Evolutionary conservation across 106 monocot genomes (phyloP), one percentile per base, ranked within the genome.

Genomic region (Gastrodia elata): DNA sequence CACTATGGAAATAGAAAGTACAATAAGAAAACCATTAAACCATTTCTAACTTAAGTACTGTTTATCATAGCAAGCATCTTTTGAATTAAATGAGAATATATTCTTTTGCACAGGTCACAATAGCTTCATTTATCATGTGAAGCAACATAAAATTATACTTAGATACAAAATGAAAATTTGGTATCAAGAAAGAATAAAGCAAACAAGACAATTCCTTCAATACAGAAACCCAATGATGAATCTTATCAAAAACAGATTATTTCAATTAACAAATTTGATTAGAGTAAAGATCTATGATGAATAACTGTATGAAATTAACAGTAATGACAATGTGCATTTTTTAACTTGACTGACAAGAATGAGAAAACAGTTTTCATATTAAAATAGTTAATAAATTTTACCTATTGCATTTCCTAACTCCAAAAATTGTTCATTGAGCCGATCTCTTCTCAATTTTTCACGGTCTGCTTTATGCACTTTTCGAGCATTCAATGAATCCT

Each of bases 401-500:
- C 96, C 96, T 71, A 97, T 67, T 68, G 84, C 82, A 33, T 77
- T 86, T 83, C 92, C 92, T 65, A 97, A 70, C 73, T 97, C 92
- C 59, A 77, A 8, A 74, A 92, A 97, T 74, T 97, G 92, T 58
- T 92, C 90, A 68, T 97, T 97, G 38, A 97, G 81, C 49, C 88
- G 84, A 83, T 90, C 88, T 46, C 96, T 86, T 79, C 96, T 92
- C 81, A 92, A 59, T 77, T 97, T 97, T 78, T 97, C 96, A 24
- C 96, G 85, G 20, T 92, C 96, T 69, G 96, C 96, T 84, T 97
- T 97, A 71, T 92, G 96, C 72, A 83, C 82, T 79, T 93, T 97
- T 56, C 90, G 80, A 57, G 84, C 73, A 88, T 55, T 20, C 59
- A 74, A 72, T 8, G 57, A 64, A 68, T 74, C 70, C 72, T 82